A percentile compares a stretch with the other conserved stretches of the same genome.
Evolutionary conservation across 2,329 filamentous ascomycete genomes (phyloP).

Genomic region (Pseudocercospora cruenta): DNA sequence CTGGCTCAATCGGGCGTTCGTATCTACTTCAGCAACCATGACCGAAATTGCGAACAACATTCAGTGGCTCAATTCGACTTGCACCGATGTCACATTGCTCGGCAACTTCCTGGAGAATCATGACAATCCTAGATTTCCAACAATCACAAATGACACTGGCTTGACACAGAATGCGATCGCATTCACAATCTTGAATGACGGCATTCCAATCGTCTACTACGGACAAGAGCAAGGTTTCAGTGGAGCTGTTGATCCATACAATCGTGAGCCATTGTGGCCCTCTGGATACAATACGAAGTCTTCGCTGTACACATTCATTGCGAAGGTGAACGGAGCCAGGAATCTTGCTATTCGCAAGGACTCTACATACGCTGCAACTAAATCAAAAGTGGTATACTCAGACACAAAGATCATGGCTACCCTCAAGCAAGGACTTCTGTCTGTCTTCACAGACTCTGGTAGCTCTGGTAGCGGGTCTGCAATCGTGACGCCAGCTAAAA

Average conservation of each 20-base stretch:
- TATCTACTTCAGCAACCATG: conserved; percentile 40
- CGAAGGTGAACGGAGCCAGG: conserved; percentile 55
- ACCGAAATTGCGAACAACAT: conserved; percentile 40
- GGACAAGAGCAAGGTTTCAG: conserved; percentile 65
- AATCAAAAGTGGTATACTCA: conserved; percentile 39
- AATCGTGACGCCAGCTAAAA: conserved; percentile 12
- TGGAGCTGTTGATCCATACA: conserved; percentile 36
- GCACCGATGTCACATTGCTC: conserved; percentile 42
- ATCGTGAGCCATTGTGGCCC: conserved; percentile 45
- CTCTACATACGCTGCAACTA: conserved; percentile 43
- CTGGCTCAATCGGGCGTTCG: conserved; percentile 41
- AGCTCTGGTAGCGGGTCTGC: conserved; percentile 12
- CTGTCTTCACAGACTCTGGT: conserved; percentile 24
- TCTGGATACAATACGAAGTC: conserved; percentile 43
- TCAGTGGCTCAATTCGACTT: conserved; percentile 33
- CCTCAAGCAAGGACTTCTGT: conserved; percentile 22
- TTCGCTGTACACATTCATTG: conserved; percentile 45
- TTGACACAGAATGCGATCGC: conserved; percentile 64
- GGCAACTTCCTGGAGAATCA: conserved; percentile 43
- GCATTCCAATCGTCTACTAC: conserved; percentile 66
- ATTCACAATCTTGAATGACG: conserved; percentile 61
- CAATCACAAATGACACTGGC: conserved; percentile 54
- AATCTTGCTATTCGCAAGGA: conserved; percentile 45
- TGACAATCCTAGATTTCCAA: conserved; percentile 45
- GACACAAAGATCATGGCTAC: conserved; percentile 26